These are phyloP conservation scores for Chalciporus sphaerocephalus DNA, from an alignment of 768 basidiomycete genomes.

Conservation along the genomic window DNA sequence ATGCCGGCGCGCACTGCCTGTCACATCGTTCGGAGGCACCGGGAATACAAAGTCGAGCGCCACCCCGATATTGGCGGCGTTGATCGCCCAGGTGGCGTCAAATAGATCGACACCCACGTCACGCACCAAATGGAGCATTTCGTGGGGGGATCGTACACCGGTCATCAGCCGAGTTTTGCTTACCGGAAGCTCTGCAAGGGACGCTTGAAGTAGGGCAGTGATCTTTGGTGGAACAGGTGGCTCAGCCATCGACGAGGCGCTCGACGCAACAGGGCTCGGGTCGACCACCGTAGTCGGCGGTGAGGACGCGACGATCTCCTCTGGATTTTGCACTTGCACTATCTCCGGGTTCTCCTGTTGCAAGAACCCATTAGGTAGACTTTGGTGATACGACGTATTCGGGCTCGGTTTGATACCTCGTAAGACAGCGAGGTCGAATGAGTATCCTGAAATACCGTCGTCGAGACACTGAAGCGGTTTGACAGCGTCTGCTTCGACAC, in stretches of 20 bases:
- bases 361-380: constrained; percentile 11
- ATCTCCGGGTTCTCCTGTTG: constrained; percentile 7
- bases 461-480: constrained; percentile 55
- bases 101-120: constrained; percentile 72
- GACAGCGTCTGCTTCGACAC: constrained; percentile 50
- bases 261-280: not conserved
- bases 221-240: constrained; percentile 14
- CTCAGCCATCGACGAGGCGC: not conserved
- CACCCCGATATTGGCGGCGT: constrained; percentile 64
- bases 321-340: constrained; percentile 18
- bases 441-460: constrained; percentile 66
- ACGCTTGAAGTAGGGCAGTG: constrained; percentile 49
- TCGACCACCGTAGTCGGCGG: constrained; percentile 7
- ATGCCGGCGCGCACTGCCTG: not conserved
- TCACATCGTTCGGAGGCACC: constrained; percentile 15
- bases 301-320: not conserved
- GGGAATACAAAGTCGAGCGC: constrained; percentile 81
- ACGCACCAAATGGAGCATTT: constrained; percentile 61
- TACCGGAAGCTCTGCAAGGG: constrained; percentile 49
- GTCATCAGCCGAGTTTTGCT: constrained; percentile 64
- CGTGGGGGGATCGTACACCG: constrained; percentile 60
- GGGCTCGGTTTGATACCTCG: constrained; percentile 22
- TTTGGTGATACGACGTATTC: constrained; percentile 14
- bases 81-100: constrained; percentile 68
- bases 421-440: constrained; percentile 60